Percentiles rank a stretch among this genome's conserved stretches.
Evolutionary conservation across 176 grass and related monocot species (phyloP).

Genomic region (Ananas comosus): DNA sequence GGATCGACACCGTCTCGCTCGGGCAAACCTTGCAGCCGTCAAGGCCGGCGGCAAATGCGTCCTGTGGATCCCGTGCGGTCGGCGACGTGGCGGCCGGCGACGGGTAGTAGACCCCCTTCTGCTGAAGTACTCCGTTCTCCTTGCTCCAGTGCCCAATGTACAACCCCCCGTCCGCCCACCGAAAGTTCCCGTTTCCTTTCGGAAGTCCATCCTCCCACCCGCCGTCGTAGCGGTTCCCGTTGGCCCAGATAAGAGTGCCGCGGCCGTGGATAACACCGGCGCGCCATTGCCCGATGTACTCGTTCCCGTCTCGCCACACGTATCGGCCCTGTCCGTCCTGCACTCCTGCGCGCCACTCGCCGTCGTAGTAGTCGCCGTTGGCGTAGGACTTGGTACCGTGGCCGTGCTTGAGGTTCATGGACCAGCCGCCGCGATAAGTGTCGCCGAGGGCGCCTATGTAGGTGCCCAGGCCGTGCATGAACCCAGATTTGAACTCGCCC

Average conservation of each 20-base stretch:
- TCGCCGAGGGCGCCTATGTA: slow-evolving; percentile 62
- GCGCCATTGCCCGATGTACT: slow-evolving; percentile 68
- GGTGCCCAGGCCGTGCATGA: slow-evolving; percentile 62
- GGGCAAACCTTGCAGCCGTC: slow-evolving; percentile 34
- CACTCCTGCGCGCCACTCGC: slow-evolving; percentile 56
- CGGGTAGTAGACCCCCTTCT: slow-evolving; percentile 71
- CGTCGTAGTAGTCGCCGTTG: slow-evolving; percentile 64
- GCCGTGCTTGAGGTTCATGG: slow-evolving; percentile 61
- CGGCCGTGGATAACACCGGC: slow-evolving; percentile 56
- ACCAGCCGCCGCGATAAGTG: slow-evolving; percentile 61
- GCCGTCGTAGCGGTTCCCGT: slow-evolving; percentile 72
- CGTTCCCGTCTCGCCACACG: slow-evolving; percentile 63
- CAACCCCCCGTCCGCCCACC: slow-evolving; percentile 69
- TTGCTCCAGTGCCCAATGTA: slow-evolving; percentile 57
- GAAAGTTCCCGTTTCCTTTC: slow-evolving; percentile 69
- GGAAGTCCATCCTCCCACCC: slow-evolving; percentile 67
- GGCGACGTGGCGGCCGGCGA: slow-evolving; percentile 35
- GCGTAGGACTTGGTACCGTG: slow-evolving; percentile 61
- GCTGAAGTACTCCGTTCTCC: slow-evolving; percentile 35
- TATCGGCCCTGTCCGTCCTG: slow-evolving; percentile 63
- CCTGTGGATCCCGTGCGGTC: slow-evolving; percentile 40
- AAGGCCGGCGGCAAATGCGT: slow-evolving; percentile 36
- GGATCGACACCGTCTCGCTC: slow-evolving; percentile 56
- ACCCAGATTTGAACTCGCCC: slow-evolving; percentile 51
- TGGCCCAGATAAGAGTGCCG: slow-evolving; percentile 51